Base-by-base conservation (phyloP, 345 rosid genomes). In the Eucalyptus caleyi region DNA sequence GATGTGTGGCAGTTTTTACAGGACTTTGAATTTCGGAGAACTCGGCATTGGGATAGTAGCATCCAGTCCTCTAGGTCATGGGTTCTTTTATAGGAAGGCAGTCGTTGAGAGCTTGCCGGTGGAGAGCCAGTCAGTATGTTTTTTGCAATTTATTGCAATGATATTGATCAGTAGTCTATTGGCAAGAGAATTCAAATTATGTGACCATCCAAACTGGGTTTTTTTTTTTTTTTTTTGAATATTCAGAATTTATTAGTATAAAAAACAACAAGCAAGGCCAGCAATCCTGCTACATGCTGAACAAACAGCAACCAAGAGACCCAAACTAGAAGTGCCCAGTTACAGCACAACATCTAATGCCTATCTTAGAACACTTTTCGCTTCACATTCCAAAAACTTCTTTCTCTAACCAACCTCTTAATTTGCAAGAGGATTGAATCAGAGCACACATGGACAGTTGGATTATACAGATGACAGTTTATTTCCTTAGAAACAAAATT, bases 11-110 rank as follows among this genome's bases (percentile, higher is more conserved):
- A 11, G 24, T 62, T 27, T 9, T 89, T 34, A 59, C 65, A 59
- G 12, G 65, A 10, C 65, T 59, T 59, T 59, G 4, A 59, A 59
- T 54, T 56, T 83, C 90, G 90, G 93, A 81, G 92, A 92, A 77
- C 93, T 92, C 0, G 91, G 92, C 42, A 91, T 93, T 87, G 93
- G 94, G 40, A 88, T 91, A 45, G 95, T 94, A 50, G 91, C 95
- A 16, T 95, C 93, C 91, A 91, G 95, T 87, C 95, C 96, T 69
- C 93, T 95, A 30, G 92, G 92, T 45, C 87, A 10, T 13, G 94
- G 94, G 19, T 91, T 93, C 91, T 93, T 93, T 60, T 93, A 89
- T 42, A 93, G 94, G 69, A 93, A 91, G 89, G 94, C 91, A 62
- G 90, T 88, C 15, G 87, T 86, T 16, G 93, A 92, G 88, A 90